Evolutionary conservation across 2,329 filamentous ascomycete species (phyloP).

Genomic region (Triangularia verruculosa): DNA sequence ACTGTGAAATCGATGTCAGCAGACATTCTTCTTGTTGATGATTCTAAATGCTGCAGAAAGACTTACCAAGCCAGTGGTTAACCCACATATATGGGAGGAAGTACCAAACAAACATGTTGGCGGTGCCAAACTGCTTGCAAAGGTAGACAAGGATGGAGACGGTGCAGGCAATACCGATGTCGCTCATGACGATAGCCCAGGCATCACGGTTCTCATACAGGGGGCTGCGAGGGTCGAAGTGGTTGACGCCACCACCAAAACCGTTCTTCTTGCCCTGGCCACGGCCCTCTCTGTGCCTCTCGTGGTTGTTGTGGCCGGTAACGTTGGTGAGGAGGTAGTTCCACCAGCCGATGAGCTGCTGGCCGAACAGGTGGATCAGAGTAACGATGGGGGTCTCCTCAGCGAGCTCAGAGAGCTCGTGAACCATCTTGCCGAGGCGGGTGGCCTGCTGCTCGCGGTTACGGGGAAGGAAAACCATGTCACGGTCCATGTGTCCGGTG

Average conservation of each 20-base stretch:
- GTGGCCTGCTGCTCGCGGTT: constrained; percentile 78
- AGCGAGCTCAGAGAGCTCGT: constrained; percentile 83
- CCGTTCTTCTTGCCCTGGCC: constrained; percentile 92
- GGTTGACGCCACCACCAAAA: constrained; percentile 77
- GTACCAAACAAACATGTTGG: constrained; percentile 93
- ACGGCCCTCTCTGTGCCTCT: constrained; percentile 86
- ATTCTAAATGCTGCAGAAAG: background rate
- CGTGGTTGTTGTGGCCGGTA: constrained; percentile 93
- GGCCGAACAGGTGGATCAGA: constrained; percentile 66
- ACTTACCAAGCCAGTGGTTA: constrained; percentile 92
- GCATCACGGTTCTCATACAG: constrained; percentile 90
- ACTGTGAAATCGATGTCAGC: constrained; percentile 52
- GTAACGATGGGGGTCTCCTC: constrained; percentile 93
- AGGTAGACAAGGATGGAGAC: constrained; percentile 62
- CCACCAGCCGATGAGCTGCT: constrained; percentile 92
- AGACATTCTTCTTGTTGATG: background rate
- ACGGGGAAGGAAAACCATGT: constrained; percentile 98
- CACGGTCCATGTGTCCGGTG: constrained; percentile 92
- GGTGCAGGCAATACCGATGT: constrained; percentile 71
- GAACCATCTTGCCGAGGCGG: constrained; percentile 68
- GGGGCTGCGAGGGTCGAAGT: constrained; percentile 86
- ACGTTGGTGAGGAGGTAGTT: constrained; percentile 89
- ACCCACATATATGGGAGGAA: constrained; percentile 94
- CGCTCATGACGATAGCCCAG: constrained; percentile 80
- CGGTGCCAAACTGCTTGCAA: constrained; percentile 74